phyloP scores from a whole-genome alignment of 306 rosid genomes.

The Cicer cuneatum region DNA sequence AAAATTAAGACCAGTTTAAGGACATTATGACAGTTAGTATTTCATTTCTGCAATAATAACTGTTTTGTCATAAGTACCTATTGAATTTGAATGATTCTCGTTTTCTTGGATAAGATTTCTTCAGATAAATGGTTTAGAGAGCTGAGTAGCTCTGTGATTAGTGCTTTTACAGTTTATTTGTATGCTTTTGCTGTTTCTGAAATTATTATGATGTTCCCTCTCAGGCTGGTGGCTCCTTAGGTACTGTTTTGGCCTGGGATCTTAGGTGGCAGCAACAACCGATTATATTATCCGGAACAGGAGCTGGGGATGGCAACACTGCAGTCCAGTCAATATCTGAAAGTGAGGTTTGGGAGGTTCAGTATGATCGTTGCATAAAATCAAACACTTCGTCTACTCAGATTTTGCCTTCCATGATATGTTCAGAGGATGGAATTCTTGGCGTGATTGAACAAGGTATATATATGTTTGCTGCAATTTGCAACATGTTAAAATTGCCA shows the following conservation, averaged over 20 bases:
- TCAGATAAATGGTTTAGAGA: conserved; percentile 15
- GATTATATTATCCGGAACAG: conserved; percentile 77
- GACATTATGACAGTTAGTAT: neutral
- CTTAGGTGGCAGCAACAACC: conserved; percentile 90
- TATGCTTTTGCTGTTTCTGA: conserved; percentile 32
- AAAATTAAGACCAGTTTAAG: conserved; percentile 16
- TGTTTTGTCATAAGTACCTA: conserved; percentile 14
- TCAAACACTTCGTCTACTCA: conserved; percentile 71
- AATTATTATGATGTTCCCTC: conserved; percentile 27
- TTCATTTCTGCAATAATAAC: neutral
- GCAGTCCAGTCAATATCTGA: conserved; percentile 61
- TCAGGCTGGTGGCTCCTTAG: conserved; percentile 91
- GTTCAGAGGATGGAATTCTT: conserved; percentile 95
- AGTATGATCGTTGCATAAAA: conserved; percentile 70
- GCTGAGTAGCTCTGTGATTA: conserved; percentile 16
- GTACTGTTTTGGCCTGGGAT: conserved; percentile 97
- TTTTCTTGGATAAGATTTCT: conserved; percentile 11
- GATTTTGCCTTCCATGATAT: conserved; percentile 82
- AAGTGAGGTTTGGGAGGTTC: conserved; percentile 99
- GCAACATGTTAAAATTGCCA: conserved; percentile 30
- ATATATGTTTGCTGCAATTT: conserved; percentile 16
- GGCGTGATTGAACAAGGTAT: conserved; percentile 84
- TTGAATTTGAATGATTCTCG: conserved; percentile 11
- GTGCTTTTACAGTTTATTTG: conserved; percentile 13
- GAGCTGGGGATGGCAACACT: conserved; percentile 53